Evolutionary conservation across 73 alveolate genomes (phyloP).

Genomic region (Symbiodinium pilosum): DNA sequence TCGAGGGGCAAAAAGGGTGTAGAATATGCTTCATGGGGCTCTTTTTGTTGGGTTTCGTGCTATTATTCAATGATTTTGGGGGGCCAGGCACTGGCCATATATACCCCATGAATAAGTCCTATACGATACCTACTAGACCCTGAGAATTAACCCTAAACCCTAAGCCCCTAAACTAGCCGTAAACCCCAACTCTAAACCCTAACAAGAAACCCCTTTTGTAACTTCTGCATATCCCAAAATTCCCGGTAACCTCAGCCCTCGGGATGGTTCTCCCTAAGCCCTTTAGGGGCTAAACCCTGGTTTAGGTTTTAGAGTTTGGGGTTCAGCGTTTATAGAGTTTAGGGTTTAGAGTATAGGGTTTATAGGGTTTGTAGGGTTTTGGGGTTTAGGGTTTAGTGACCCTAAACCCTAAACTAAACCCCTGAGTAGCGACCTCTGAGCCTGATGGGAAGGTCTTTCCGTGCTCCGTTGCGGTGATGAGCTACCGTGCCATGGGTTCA

Average conservation of each 20-base stretch:
- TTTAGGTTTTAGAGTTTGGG: no score
- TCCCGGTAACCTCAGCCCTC: no score
- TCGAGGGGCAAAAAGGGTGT: neutral
- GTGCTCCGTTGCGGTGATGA: conserved; percentile 42
- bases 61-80: no score
- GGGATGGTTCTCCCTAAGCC: no score
- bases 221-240: no score
- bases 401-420: neutral
- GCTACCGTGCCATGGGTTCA: conserved; percentile 41
- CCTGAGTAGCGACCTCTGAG: neutral
- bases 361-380: neutral
- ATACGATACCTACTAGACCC: neutral
- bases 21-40: no score
- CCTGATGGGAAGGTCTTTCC: conserved; percentile 9
- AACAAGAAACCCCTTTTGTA: neutral
- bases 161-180: neutral
- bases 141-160: neutral
- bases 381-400: neutral
- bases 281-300: no score
- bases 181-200: neutral
- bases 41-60: neutral
- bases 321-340: no score
- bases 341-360: no score
- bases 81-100: no score
- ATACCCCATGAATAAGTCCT: no score